Conservation (phyloP, 2,329 filamentous ascomycete genomes). For the Fusarium liriodendri region DNA sequence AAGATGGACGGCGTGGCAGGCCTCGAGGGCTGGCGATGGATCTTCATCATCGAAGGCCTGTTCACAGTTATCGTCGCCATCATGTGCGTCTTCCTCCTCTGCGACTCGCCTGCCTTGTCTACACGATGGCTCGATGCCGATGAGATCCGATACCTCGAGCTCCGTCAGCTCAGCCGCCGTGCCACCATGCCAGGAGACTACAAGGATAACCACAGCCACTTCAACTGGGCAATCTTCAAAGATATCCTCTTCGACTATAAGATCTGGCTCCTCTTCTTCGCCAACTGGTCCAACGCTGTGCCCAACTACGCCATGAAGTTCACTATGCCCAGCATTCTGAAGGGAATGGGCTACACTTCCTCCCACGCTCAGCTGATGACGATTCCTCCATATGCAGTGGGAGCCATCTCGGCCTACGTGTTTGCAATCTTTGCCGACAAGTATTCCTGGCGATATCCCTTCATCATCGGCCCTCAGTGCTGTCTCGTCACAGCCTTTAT, state of each 20-base stretch:
- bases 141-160: not conserved
- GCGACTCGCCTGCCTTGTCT: not conserved
- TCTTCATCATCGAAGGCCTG: conserved; percentile 24
- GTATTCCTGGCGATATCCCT: not conserved
- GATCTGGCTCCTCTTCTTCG: conserved; percentile 55
- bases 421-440: not conserved
- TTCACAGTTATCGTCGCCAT: conserved; percentile 16
- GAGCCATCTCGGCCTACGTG: not conserved
- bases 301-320: conserved; percentile 50
- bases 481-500: not conserved
- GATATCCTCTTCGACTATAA: conserved; percentile 61
- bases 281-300: conserved; percentile 56
- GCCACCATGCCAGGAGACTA: not conserved
- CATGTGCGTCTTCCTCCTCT: not conserved
- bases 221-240: conserved; percentile 41
- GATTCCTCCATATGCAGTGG: not conserved
- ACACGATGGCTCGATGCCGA: conserved; percentile 33
- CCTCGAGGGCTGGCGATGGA: conserved; percentile 28
- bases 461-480: not conserved
- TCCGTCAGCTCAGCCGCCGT: not conserved
- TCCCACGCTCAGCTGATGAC: conserved; percentile 45
- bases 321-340: conserved; percentile 53
- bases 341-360: conserved; percentile 54
- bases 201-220: not conserved
- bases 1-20: conserved; percentile 33